These are phyloP conservation scores for Pyrenophora tritici-repentis DNA, from an alignment of 2,329 filamentous ascomycete genomes.

Conservation along the genomic window DNA sequence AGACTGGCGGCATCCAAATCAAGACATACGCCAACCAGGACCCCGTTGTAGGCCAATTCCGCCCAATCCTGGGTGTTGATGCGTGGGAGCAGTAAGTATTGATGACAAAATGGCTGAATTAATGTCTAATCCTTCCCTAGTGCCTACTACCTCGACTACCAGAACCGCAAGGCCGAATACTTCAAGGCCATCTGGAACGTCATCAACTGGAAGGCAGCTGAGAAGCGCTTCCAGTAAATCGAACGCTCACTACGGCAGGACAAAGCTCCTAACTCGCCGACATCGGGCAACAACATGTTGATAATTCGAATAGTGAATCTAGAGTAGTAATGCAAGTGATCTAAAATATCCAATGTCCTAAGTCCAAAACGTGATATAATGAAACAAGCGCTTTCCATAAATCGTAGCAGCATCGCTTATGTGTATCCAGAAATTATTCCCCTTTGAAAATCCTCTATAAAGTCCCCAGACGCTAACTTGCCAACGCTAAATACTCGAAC, in stretches of 20 bases:
- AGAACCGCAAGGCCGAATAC: constrained; percentile 97
- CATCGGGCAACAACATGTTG: neutral
- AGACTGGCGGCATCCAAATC: constrained; percentile 64
- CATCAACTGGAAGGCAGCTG: constrained; percentile 91
- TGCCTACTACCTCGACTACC: constrained; percentile 73
- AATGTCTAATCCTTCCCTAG: constrained; percentile 27
- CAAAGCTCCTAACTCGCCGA: constrained; percentile 7
- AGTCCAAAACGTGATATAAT: no score
- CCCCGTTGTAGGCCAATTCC: constrained; percentile 80
- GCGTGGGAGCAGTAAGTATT: constrained; percentile 78
- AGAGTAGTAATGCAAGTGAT: constrained; percentile 10
- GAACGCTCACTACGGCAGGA: neutral
- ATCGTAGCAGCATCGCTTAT: neutral
- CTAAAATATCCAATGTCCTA: neutral
- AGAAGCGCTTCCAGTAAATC: constrained; percentile 68
- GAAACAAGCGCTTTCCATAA: neutral
- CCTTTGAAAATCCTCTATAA: neutral
- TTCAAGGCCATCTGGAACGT: constrained; percentile 94
- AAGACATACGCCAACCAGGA: constrained; percentile 86
- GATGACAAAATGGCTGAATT: no score
- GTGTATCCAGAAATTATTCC: neutral
- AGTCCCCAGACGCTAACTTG: no score
- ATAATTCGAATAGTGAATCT: neutral
- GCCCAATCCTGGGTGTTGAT: constrained; percentile 85
- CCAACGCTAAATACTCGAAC: neutral